Percentiles rank a stretch among this genome's conserved stretches.
These are phyloP conservation scores for Amanita jacksonii DNA, from an alignment of 768 basidiomycete genomes.

Conservation along the genomic window DNA sequence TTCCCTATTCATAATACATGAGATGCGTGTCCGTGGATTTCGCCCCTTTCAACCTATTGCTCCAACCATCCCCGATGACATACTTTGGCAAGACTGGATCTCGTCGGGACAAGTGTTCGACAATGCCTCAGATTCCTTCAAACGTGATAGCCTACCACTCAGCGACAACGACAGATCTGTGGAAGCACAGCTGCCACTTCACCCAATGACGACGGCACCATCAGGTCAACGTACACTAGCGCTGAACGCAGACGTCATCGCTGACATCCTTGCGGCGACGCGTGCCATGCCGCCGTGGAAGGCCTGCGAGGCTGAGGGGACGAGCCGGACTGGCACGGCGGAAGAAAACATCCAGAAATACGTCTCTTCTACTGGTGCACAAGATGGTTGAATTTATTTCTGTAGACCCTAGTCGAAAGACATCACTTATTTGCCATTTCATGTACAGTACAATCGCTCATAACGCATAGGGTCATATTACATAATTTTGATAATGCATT, in stretches of 20 bases:
- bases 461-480: too few species aligned
- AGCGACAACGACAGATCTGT: neutral
- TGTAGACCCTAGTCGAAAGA: slow-evolving; percentile 1
- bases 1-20: slow-evolving; percentile 24
- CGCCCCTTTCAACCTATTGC: slow-evolving; percentile 18
- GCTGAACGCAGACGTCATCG: slow-evolving; percentile 16
- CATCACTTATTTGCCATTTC: neutral
- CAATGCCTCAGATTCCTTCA: slow-evolving; percentile 11
- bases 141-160: slow-evolving; percentile 10
- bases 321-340: too few species aligned
- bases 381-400: too few species aligned
- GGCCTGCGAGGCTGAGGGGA: too few species aligned
- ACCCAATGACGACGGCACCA: slow-evolving; percentile 10
- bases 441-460: too few species aligned
- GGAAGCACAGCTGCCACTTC: slow-evolving; percentile 5
- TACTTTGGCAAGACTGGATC: too few species aligned
- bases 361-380: too few species aligned
- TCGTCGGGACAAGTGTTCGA: too few species aligned
- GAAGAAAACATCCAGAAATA: slow-evolving; percentile 23
- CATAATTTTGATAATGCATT: too few species aligned
- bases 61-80: slow-evolving; percentile 12
- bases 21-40: slow-evolving; percentile 25
- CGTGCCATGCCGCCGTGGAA: slow-evolving; percentile 21
- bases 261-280: slow-evolving; percentile 22
- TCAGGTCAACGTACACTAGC: slow-evolving; percentile 13